Evolutionary conservation across 176 grass and related monocot species (phyloP), one percentile per base, ranked within the genome.

Genomic region (Paspalum notatum): DNA sequence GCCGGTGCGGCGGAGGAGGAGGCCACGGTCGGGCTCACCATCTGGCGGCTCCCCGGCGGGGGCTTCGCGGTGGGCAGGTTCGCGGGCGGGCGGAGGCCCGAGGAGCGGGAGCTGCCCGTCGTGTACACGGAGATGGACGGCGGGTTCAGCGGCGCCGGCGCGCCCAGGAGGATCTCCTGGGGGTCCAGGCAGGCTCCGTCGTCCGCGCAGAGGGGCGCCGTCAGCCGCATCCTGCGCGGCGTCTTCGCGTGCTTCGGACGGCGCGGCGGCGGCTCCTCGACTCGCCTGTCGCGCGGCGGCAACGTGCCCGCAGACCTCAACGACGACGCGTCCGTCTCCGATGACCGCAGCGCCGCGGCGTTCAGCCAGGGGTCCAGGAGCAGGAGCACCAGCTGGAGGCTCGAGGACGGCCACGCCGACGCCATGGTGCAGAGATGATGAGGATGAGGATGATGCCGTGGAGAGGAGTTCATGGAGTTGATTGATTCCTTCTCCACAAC

Each of bases 111-210:
- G 78, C 83, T 99, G 11, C 97, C 97, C 0, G 93, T 93, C 0
- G 93, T 99, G 0, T 99, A 99, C 76, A 99, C 97, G 1, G 97
- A 99, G 84, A 88, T 99, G 75, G 97, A 99, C 24, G 97, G 97
- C 3, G 93, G 87, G 0, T 95, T 96, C 85, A 99, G 88, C 49
- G 85, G 80, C 12, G 87, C 77, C 7, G 80, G 90, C 20, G 89
- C 76, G 2, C 93, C 97, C 0, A 86, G 97, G 81, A 77, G 97
- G 82, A 89, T 99, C 69, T 99, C 97, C 0, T 96, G 91, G 93
- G 81, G 89, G 4, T 91, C 97, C 0, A 91, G 97, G 87, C 90
- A 88, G 44, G 84, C n/a, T n/a, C n/a, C 62, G 46, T 64, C 68
- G 8, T 93, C 92, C 0, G 88, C 73, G 21, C 85, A 94, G 27